Percentiles rank a stretch among this genome's conserved stretches.
Conservation (phyloP, 805 yeast species). For the Saccharomycopsis amapae region DNA sequence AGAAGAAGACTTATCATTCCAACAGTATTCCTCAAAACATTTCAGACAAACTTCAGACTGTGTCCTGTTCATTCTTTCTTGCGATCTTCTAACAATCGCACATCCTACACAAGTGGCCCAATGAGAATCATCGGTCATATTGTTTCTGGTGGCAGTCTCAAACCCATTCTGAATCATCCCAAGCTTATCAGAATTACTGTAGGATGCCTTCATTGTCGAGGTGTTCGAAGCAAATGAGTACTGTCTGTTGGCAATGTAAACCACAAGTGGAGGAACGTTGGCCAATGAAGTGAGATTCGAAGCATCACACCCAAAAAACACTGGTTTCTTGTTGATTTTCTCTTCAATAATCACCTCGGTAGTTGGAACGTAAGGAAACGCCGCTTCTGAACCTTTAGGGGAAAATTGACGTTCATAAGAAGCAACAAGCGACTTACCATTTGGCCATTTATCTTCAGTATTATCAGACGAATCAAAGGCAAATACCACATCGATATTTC, state of each 20-base stretch:
- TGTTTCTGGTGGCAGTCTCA: conserved; percentile 57
- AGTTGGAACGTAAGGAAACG: conserved; percentile 74
- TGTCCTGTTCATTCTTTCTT: conserved; percentile 54
- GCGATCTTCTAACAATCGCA: conserved; percentile 72
- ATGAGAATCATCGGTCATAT: conserved; percentile 58
- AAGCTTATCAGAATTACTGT: conserved; percentile 47
- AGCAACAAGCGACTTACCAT: conserved; percentile 12
- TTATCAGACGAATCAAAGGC: conserved; percentile 49
- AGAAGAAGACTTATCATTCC: too few species aligned
- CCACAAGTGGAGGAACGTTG: conserved; percentile 55
- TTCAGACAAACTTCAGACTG: conserved; percentile 58
- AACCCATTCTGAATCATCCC: conserved; percentile 68
- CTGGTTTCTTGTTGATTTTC: conserved; percentile 61
- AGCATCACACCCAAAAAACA: conserved; percentile 79
- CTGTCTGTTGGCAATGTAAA: conserved; percentile 68
- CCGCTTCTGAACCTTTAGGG: conserved; percentile 45
- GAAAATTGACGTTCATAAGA: conserved; percentile 21
- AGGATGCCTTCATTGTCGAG: conserved; percentile 60
- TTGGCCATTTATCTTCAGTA: conserved; percentile 27
- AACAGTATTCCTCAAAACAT: conserved; percentile 72
- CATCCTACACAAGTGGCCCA: conserved; percentile 77
- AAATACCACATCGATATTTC: conserved; percentile 47
- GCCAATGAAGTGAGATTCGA: conserved; percentile 48
- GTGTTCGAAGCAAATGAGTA: conserved; percentile 60
- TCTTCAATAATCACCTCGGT: conserved; percentile 46